Evolutionary conservation across 768 basidiomycete species (phyloP), one percentile per base, ranked within the genome.

Genomic region (Boletus subcaerulescens): DNA sequence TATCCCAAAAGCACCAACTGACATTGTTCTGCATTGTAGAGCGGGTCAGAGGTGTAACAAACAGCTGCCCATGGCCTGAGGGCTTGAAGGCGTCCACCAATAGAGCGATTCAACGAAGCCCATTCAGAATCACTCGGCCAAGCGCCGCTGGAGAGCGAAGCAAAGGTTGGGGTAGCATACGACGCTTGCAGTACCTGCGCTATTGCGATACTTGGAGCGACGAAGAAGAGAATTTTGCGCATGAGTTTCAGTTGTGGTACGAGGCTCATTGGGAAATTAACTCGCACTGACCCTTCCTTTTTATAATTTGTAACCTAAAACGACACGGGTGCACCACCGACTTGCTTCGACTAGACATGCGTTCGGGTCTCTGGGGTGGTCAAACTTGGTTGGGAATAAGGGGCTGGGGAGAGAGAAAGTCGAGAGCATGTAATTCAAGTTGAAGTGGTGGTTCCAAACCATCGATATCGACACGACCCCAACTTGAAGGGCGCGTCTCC

Each of bases 51-150:
- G 5, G 55, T 56, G 32, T 65, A 65, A 6, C 64, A 65, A 29
- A 56, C 53, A 14, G 60, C 64, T 1, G 64, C 64, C 63, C 60
- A 65, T 1, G 64, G 63, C 17, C 63, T 56, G 22, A 65, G 56
- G 1, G 56, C 35, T 33, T 59, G 53, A 43, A 65, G 60, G 7
- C 51, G 58, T 24, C 64, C 64, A 32, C 52, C 32, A n/a, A 65
- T 10, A 2, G 64, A 54, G 24, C 5, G 31, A 8, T 65, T 65
- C 48, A 65, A 45, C n/a, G 35, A 24, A 18, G 45, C 43, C 60
- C 64, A 62, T 1, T 47, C 39, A 8, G 49, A 49, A 9, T 31
- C 26, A 18, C 9, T 20, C 6, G 60, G 62, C 62, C 62, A 61
- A 29, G 40, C 4, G 12, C 22, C 31, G 35, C 49, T 52, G 11